Percentiles rank a stretch among this genome's conserved stretches.
Conservation (phyloP, 129 eudicot species). For the Logfia minima region DNA sequence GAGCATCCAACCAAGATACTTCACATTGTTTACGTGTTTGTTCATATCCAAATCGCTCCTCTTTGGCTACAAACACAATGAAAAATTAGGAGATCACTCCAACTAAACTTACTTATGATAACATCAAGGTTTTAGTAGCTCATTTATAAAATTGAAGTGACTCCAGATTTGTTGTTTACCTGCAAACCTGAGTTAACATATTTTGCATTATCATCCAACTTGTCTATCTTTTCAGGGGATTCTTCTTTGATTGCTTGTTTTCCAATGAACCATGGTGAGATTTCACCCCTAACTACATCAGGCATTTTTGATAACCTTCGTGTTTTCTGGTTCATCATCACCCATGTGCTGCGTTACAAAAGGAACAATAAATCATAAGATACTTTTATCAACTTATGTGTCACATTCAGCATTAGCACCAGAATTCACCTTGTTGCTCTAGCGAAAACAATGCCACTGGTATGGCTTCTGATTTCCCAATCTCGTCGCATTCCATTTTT, state of each 20-base stretch:
- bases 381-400: background rate
- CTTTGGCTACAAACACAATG: slow-evolving; percentile 53
- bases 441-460: slow-evolving; percentile 62
- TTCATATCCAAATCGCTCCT: slow-evolving; percentile 95
- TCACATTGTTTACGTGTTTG: slow-evolving; percentile 88
- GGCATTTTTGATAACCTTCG: slow-evolving; percentile 81
- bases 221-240: slow-evolving; percentile 46
- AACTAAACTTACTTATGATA: background rate
- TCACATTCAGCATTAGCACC: background rate
- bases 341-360: slow-evolving; percentile 64
- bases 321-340: slow-evolving; percentile 82
- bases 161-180: slow-evolving; percentile 31
- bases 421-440: slow-evolving; percentile 64
- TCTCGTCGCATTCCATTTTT: slow-evolving; percentile 86
- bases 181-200: slow-evolving; percentile 55
- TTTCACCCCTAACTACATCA: slow-evolving; percentile 68
- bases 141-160: background rate
- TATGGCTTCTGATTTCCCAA: slow-evolving; percentile 64
- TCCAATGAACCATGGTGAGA: slow-evolving; percentile 68
- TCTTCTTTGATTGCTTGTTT: slow-evolving; percentile 66
- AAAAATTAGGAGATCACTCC: background rate
- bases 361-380: background rate
- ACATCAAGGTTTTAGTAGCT: background rate
- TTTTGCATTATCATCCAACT: slow-evolving; percentile 60
- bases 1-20: slow-evolving; percentile 87